Evolutionary conservation across 2,329 filamentous ascomycete species (phyloP).

Genomic region (Sclerotinia trifoliorum): DNA sequence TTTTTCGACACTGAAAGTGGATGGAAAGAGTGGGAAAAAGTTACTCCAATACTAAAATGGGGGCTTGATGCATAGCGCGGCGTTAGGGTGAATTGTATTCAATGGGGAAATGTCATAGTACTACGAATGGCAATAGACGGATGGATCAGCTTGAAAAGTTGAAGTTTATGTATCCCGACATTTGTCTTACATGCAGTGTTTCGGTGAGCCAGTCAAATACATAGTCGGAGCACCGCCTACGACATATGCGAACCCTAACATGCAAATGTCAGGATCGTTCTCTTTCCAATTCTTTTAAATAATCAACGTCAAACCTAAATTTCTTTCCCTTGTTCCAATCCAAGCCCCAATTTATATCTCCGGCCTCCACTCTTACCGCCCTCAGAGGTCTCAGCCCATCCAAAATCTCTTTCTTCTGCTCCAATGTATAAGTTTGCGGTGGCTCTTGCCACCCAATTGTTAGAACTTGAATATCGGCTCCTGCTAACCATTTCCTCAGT

Average conservation of each 20-base stretch:
- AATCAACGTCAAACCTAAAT: conserved; percentile 33
- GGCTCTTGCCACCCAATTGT: conserved; percentile 36
- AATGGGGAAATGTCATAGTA: conserved; percentile 7
- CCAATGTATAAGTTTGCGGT: conserved; percentile 36
- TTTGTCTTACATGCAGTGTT: conserved; percentile 7
- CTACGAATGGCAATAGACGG: conserved; percentile 2
- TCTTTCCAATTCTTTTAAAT: conserved; percentile 34
- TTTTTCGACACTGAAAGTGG: conserved; percentile 70
- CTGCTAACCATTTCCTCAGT: conserved; percentile 33
- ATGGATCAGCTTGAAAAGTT: not conserved
- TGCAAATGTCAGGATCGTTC: conserved; percentile 11
- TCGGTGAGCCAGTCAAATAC: not conserved
- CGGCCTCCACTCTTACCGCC: conserved; percentile 29
- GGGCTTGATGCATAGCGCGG: conserved; percentile 38
- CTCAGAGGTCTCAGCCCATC: conserved; percentile 32
- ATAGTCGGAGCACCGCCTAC: not conserved
- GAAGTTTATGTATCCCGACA: conserved; percentile 1
- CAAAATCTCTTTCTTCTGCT: conserved; percentile 34
- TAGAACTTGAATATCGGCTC: conserved; percentile 32
- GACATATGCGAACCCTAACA: conserved; percentile 7
- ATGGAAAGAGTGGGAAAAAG: conserved; percentile 48
- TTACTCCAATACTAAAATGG: conserved; percentile 34
- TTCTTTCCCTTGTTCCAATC: conserved; percentile 36
- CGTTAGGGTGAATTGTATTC: conserved; percentile 32
- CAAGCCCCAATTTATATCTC: conserved; percentile 37